These are phyloP conservation scores for Suhomyces coccinellae DNA, from an alignment of 1,139 yeast genomes.

Conservation along the genomic window DNA sequence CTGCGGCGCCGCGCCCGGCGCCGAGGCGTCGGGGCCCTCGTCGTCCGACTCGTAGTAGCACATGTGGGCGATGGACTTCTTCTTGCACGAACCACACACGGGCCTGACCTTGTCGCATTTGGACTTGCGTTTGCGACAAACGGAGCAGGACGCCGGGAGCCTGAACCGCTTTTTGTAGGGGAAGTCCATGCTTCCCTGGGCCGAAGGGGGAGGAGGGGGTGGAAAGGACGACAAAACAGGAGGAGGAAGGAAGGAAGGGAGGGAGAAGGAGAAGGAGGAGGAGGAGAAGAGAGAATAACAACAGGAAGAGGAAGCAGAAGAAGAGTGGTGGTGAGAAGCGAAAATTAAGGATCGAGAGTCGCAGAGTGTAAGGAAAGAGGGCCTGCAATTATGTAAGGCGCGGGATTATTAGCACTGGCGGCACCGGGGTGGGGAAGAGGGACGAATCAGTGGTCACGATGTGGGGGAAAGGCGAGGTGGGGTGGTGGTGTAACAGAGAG, in stretches of 20 bases:
- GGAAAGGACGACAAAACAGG: neutral
- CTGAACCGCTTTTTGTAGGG: constrained; percentile 43
- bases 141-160: constrained; percentile 48
- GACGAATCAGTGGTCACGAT: neutral
- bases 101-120: constrained; percentile 67
- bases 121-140: constrained; percentile 48
- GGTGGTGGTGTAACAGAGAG: neutral
- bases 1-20: neutral
- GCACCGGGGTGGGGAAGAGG: neutral
- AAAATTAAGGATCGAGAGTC: constrained; percentile 1
- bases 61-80: constrained; percentile 71
- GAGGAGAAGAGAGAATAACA: neutral
- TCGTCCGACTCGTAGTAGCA: constrained; percentile 57
- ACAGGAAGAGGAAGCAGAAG: neutral
- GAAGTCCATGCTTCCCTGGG: constrained; percentile 10
- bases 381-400: neutral
- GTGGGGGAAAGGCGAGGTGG: neutral
- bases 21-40: neutral
- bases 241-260: neutral
- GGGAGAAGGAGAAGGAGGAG: neutral
- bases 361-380: constrained; percentile 1
- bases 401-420: neutral
- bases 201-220: neutral
- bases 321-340: neutral
- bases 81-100: constrained; percentile 69